A percentile compares a stretch with the other conserved stretches of the same genome.
phyloP scores from a whole-genome alignment of 805 yeast species.

The Pichia rugopelliculosa region DNA sequence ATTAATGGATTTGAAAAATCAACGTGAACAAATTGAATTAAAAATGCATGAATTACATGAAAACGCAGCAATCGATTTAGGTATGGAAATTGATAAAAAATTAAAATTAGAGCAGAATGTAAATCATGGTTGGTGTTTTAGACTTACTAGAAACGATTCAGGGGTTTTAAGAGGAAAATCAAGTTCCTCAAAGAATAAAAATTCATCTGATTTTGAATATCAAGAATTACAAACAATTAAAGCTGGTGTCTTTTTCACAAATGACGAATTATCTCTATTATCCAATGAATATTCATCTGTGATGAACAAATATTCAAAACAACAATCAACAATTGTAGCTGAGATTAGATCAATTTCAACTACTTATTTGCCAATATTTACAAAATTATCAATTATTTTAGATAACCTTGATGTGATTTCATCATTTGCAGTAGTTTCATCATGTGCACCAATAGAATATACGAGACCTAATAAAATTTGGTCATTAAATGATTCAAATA shows the following conservation, averaged over 20 bases:
- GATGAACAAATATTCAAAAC: conserved; percentile 59
- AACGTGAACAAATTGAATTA: conserved; percentile 46
- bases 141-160: conserved; percentile 88
- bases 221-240: conserved; percentile 84
- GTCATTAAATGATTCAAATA: conserved; percentile 36
- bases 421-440: conserved; percentile 77
- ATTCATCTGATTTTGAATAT: conserved; percentile 39
- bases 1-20: conserved; percentile 49
- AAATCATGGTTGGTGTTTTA: conserved; percentile 89
- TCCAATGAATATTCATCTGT: conserved; percentile 52
- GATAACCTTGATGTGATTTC: conserved; percentile 78
- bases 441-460: conserved; percentile 78
- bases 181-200: conserved; percentile 5
- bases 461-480: conserved; percentile 60
- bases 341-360: conserved; percentile 77
- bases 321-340: conserved; percentile 70
- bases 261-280: conserved; percentile 51
- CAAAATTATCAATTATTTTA: conserved; percentile 53
- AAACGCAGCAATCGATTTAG: conserved; percentile 63
- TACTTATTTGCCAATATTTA: conserved; percentile 75
- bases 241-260: conserved; percentile 92
- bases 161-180: conserved; percentile 53
- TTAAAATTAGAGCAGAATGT: conserved; percentile 83
- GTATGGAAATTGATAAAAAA: conserved; percentile 79
- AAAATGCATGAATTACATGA: conserved; percentile 55